These are phyloP conservation scores for Coniella vitis DNA, from an alignment of 2,329 filamentous ascomycete species.

Conservation along the genomic window DNA sequence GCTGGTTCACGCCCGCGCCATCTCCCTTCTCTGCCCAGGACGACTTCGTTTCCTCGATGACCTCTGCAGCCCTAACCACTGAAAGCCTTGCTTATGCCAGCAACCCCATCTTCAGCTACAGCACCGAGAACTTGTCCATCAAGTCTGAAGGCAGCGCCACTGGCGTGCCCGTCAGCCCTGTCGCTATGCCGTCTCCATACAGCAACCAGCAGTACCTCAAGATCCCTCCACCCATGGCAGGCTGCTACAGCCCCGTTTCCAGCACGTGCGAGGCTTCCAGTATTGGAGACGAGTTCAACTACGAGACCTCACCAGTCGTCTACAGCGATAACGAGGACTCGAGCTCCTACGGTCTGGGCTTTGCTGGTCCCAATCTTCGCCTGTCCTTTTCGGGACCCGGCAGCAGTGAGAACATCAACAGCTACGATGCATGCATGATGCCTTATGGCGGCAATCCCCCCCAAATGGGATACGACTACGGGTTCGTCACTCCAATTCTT, in stretches of 20 bases:
- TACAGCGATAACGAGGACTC: conserved; percentile 59
- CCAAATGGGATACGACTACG: conserved; percentile 43
- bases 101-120: conserved; percentile 57
- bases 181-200: conserved; percentile 51
- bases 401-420: conserved; percentile 19
- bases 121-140: conserved; percentile 54
- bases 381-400: conserved; percentile 33
- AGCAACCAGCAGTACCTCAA: conserved; percentile 51
- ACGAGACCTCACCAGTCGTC: conserved; percentile 40
- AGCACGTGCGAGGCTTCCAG: conserved; percentile 42
- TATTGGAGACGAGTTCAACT: conserved; percentile 31
- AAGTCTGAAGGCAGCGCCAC: conserved; percentile 42
- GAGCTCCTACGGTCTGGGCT: conserved; percentile 41
- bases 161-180: conserved; percentile 43
- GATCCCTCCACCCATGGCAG: conserved; percentile 56
- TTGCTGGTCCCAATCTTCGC: conserved; percentile 38
- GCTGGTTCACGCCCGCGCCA: conserved; percentile 56
- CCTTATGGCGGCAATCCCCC: conserved; percentile 38
- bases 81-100: conserved; percentile 41
- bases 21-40: conserved; percentile 34
- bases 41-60: conserved; percentile 31
- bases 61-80: conserved; percentile 20
- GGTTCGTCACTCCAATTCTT: conserved; percentile 55
- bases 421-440: conserved; percentile 10
- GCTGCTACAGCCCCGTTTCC: conserved; percentile 55